Conservation (phyloP, 1,284 basidiomycete species). For the Phlebopus sp. region DNA sequence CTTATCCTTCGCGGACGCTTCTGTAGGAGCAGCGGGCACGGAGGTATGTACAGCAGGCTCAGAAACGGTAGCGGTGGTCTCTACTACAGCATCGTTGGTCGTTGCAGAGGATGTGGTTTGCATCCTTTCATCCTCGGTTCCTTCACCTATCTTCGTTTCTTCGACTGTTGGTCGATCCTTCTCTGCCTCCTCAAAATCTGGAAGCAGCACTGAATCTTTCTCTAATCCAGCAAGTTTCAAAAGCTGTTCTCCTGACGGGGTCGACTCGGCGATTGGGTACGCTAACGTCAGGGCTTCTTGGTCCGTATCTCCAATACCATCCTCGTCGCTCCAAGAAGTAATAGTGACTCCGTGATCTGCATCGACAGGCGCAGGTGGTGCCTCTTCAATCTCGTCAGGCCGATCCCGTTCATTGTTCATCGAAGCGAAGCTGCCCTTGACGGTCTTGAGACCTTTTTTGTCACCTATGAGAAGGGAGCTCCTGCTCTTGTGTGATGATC, state of each 20-base stretch:
- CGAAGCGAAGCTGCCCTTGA: slow-evolving; percentile 38
- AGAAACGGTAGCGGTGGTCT: slow-evolving; percentile 1
- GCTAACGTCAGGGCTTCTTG: slow-evolving; percentile 6
- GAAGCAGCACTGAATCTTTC: slow-evolving; percentile 37
- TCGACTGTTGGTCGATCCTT: not conserved
- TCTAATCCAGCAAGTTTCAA: slow-evolving; percentile 45
- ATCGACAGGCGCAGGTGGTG: not conserved
- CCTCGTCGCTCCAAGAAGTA: slow-evolving; percentile 23
- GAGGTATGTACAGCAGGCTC: slow-evolving; percentile 4
- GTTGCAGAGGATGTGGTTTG: not conserved
- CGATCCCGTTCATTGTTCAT: slow-evolving; percentile 10
- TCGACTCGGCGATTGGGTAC: slow-evolving; percentile 1
- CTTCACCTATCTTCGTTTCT: slow-evolving; percentile 2
- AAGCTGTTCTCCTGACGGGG: slow-evolving; percentile 44
- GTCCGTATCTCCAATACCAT: slow-evolving; percentile 9
- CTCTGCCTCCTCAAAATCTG: slow-evolving; percentile 54
- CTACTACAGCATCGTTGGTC: slow-evolving; percentile 5
- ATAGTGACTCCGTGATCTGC: slow-evolving; percentile 9
- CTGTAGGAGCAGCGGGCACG: not conserved
- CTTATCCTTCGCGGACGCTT: slow-evolving; percentile 27
- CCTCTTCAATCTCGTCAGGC: slow-evolving; percentile 24
- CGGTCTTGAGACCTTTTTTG: slow-evolving; percentile 46
- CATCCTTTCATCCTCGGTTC: not conserved
- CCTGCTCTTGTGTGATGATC: slow-evolving; percentile 35
- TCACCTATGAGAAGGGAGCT: slow-evolving; percentile 49